Evolutionary conservation across 148 eudicot species (phyloP).

Genomic region (Hydrangea macrophylla): DNA sequence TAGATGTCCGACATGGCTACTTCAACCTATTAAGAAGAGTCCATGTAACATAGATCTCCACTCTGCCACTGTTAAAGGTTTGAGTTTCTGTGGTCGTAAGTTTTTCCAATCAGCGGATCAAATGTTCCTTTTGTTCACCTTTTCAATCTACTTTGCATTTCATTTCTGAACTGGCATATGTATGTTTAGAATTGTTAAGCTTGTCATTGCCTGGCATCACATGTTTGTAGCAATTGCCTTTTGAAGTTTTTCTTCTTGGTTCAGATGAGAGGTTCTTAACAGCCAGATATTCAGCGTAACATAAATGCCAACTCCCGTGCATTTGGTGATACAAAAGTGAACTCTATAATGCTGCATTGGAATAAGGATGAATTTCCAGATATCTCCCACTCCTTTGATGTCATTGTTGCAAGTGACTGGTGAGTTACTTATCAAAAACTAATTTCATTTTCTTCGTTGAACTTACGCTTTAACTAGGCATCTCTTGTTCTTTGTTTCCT

Average conservation of each 20-base stretch:
- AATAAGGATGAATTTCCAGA: slow-evolving; percentile 38
- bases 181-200: background rate
- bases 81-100: background rate
- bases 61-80: too few species aligned
- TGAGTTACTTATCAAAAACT: slow-evolving; percentile 22
- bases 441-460: slow-evolving; percentile 7
- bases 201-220: background rate
- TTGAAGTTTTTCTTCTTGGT: background rate
- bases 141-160: background rate
- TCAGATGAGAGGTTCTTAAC: slow-evolving; percentile 34
- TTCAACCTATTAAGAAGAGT: too few species aligned
- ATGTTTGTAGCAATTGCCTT: background rate
- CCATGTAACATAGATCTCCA: too few species aligned
- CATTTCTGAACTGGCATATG: background rate
- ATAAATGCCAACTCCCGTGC: slow-evolving; percentile 49
- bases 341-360: slow-evolving; percentile 74
- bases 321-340: slow-evolving; percentile 61
- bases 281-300: slow-evolving; percentile 75
- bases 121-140: background rate
- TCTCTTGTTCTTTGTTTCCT: background rate
- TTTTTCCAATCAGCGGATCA: background rate
- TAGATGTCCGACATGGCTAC: too few species aligned
- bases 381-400: slow-evolving; percentile 52
- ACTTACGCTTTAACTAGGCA: background rate
- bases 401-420: slow-evolving; percentile 93